A percentile compares a stretch with the other conserved stretches of the same genome.
These are phyloP conservation scores for Schizosaccharomyces octosporus DNA, from an alignment of 805 yeast genomes.

Conservation along the genomic window DNA sequence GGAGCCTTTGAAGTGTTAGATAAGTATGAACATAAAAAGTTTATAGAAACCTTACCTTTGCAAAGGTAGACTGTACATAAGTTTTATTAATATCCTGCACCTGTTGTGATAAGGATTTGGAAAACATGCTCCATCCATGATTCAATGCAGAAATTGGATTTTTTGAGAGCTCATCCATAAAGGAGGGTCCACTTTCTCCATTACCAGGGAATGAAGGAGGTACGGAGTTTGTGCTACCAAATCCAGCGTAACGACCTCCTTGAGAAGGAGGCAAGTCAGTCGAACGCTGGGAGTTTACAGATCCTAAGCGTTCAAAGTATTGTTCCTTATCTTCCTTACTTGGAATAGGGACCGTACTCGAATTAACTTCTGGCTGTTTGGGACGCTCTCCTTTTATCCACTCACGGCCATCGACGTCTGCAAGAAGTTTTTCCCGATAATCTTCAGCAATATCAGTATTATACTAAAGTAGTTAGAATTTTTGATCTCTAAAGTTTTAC, in stretches of 20 bases:
- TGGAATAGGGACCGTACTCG: constrained; percentile 4
- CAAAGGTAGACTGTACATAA: constrained; percentile 77
- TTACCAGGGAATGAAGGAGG: constrained; percentile 5
- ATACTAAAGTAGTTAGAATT: constrained; percentile 17
- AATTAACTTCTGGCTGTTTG: constrained; percentile 1
- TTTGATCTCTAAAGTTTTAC: neutral
- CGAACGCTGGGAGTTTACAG: constrained; percentile 45
- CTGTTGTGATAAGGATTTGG: constrained; percentile 62
- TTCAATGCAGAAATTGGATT: constrained; percentile 82
- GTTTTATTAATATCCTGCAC: constrained; percentile 65
- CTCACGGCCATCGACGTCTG: constrained; percentile 46
- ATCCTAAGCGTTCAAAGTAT: constrained; percentile 61
- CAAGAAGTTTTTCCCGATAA: constrained; percentile 58
- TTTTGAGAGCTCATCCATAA: constrained; percentile 17
- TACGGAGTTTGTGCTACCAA: constrained; percentile 30
- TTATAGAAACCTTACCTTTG: constrained; percentile 23
- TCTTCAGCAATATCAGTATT: constrained; percentile 85
- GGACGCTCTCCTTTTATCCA: constrained; percentile 16
- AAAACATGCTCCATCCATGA: constrained; percentile 85
- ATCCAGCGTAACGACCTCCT: constrained; percentile 82
- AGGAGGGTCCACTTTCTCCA: constrained; percentile 2
- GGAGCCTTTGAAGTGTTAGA: neutral
- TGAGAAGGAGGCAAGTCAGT: constrained; percentile 68
- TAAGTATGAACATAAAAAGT: neutral
- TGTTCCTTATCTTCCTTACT: constrained; percentile 42